These are phyloP conservation scores for Fusarium brachygibbosum DNA, from an alignment of 2,329 filamentous ascomycete species.

Conservation along the genomic window DNA sequence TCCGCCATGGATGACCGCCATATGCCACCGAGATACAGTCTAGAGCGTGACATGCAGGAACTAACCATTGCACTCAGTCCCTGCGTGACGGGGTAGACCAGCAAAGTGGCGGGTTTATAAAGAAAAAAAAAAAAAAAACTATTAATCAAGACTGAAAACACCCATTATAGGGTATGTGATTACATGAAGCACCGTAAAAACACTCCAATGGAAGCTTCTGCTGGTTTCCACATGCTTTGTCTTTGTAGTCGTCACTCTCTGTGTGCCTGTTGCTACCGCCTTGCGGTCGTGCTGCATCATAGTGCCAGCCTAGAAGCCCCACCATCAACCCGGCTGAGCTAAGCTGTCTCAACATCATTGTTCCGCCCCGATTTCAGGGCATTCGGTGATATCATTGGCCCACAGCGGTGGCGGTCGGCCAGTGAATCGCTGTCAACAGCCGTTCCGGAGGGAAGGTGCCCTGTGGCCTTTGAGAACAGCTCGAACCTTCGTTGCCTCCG, in stretches of 20 bases:
- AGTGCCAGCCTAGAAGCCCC: slow-evolving; percentile 38
- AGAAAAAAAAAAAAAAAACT: neutral
- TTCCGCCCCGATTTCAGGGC: slow-evolving; percentile 53
- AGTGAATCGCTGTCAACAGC: slow-evolving; percentile 48
- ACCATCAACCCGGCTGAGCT: slow-evolving; percentile 45
- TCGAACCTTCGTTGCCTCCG: slow-evolving; percentile 47
- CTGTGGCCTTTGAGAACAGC: slow-evolving; percentile 50
- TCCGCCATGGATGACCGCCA: slow-evolving; percentile 33
- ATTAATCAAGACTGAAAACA: neutral
- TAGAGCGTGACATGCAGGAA: slow-evolving; percentile 30
- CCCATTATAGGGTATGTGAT: neutral
- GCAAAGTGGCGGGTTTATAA: slow-evolving; percentile 27
- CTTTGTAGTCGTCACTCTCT: slow-evolving; percentile 47
- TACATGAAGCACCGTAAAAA: neutral
- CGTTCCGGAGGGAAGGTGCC: slow-evolving; percentile 45
- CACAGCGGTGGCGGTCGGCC: slow-evolving; percentile 46
- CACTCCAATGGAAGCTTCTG: slow-evolving; percentile 42
- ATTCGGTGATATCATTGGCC: slow-evolving; percentile 55
- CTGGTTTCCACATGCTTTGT: slow-evolving; percentile 44
- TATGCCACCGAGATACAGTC: slow-evolving; percentile 12
- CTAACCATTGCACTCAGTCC: slow-evolving; percentile 5
- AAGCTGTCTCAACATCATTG: slow-evolving; percentile 52
- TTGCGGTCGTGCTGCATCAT: slow-evolving; percentile 46
- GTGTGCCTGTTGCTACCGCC: slow-evolving; percentile 46
- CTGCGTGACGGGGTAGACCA: slow-evolving; percentile 13